Evolutionary conservation across 2,329 filamentous ascomycete genomes (phyloP).

Genomic region (Aspergillus tanneri): DNA sequence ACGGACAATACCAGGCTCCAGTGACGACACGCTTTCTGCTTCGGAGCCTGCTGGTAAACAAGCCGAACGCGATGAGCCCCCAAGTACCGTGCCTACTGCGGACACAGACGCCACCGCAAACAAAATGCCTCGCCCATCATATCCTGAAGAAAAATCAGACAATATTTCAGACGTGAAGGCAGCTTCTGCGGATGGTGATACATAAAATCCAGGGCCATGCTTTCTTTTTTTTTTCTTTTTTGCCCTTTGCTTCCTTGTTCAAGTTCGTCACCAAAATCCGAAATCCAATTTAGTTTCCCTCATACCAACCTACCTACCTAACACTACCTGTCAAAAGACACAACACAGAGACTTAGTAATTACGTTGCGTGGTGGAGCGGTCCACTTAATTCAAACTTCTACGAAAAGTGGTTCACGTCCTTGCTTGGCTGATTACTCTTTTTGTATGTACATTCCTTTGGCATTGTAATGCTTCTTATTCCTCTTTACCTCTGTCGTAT

Average conservation of each 20-base stretch:
- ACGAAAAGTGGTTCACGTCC: too few species aligned
- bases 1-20: too few species aligned
- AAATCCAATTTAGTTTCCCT: neutral
- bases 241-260: neutral
- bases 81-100: too few species aligned
- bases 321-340: slow-evolving; percentile 2
- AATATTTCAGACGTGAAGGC: slow-evolving; percentile 23
- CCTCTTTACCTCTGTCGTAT: neutral
- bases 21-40: too few species aligned
- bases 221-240: neutral
- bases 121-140: neutral
- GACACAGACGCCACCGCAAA: too few species aligned
- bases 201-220: neutral
- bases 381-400: too few species aligned
- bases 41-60: too few species aligned
- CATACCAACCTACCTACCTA: too few species aligned
- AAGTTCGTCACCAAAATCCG: neutral
- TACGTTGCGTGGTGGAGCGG: too few species aligned
- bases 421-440: too few species aligned
- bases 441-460: slow-evolving; percentile 3
- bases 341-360: neutral
- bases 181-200: slow-evolving; percentile 26
- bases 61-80: too few species aligned
- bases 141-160: slow-evolving; percentile 21
- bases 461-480: neutral